These are phyloP conservation scores for Gamsiella multidivaricata DNA, from an alignment of 192 early-diverging fungal species.

Conservation along the genomic window DNA sequence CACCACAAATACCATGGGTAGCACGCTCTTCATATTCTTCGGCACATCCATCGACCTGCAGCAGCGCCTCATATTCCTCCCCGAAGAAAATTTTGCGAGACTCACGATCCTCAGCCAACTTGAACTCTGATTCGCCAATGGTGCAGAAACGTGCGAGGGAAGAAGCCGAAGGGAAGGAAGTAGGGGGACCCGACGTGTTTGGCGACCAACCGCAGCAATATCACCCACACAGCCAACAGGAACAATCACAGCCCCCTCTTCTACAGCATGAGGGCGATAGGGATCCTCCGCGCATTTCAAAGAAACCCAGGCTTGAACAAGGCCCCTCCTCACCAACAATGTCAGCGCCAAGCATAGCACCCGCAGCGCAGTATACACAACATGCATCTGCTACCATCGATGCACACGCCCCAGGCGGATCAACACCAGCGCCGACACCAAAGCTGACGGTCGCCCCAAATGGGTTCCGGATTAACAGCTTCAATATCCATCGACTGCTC, in stretches of 20 bases:
- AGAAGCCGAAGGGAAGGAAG: background rate
- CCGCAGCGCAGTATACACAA: background rate
- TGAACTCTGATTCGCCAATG: constrained; percentile 37
- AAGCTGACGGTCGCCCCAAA: constrained; percentile 15
- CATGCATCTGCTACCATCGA: constrained; percentile 1
- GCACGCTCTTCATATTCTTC: background rate
- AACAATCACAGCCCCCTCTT: background rate
- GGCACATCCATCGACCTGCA: background rate
- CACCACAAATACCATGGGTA: background rate
- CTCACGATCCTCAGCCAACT: background rate
- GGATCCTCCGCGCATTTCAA: background rate
- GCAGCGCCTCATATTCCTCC: background rate
- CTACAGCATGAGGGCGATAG: too few species aligned
- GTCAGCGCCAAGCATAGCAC: too few species aligned
- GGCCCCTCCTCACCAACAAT: background rate
- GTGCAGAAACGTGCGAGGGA: constrained; percentile 46
- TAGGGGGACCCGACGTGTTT: background rate
- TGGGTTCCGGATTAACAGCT: constrained; percentile 67
- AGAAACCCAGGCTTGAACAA: background rate
- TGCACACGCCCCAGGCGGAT: constrained; percentile 12
- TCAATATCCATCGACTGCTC: constrained; percentile 75
- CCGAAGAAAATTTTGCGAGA: background rate
- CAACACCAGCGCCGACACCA: constrained; percentile 26
- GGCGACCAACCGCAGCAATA: background rate
- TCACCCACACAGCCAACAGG: too few species aligned